phyloP scores from a whole-genome alignment of 768 basidiomycete species.

The Leccinum sublutescens region DNA sequence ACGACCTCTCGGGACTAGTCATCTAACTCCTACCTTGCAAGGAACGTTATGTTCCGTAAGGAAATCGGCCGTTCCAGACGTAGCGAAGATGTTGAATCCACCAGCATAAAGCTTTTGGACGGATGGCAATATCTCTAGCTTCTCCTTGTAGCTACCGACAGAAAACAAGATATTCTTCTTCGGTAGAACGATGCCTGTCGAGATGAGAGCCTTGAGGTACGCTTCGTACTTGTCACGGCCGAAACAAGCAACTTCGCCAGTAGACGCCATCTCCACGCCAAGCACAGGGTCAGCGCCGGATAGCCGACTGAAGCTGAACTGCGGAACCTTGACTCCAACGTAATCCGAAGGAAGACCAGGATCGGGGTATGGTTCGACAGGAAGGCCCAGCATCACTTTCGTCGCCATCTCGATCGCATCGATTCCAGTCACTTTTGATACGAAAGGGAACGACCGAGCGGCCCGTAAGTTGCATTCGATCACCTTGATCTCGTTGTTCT shows the following conservation, averaged over 20 bases:
- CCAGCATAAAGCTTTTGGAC: conserved; percentile 92
- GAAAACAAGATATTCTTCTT: conserved; percentile 98
- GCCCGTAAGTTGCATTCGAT: conserved; percentile 99
- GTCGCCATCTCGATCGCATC: conserved; percentile 99
- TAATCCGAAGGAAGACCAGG: conserved; percentile 85
- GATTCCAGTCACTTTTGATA: conserved; percentile 96
- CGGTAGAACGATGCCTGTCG: conserved; percentile 91
- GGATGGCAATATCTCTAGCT: conserved; percentile 91
- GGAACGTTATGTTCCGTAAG: conserved; percentile 94
- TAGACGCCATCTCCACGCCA: conserved; percentile 99
- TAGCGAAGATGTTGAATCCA: conserved; percentile 96
- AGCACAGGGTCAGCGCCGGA: conserved; percentile 97
- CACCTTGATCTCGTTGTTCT: conserved; percentile 99
- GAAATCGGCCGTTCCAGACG: conserved; percentile 96
- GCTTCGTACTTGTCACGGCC: conserved; percentile 98
- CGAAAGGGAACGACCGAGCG: conserved; percentile 97
- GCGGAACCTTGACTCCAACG: conserved; percentile 99
- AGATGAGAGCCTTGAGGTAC: conserved; percentile 94
- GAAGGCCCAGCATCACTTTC: conserved; percentile 93
- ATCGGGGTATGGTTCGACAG: conserved; percentile 89
- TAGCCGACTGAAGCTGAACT: conserved; percentile 96
- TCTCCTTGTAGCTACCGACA: conserved; percentile 96
- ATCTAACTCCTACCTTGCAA: conserved; percentile 67
- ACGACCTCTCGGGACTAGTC: background rate
- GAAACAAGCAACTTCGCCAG: conserved; percentile 98